These are phyloP conservation scores for Tetradesmus obliquus DNA, from an alignment of 139 green algal genomes.

Conservation along the genomic window DNA sequence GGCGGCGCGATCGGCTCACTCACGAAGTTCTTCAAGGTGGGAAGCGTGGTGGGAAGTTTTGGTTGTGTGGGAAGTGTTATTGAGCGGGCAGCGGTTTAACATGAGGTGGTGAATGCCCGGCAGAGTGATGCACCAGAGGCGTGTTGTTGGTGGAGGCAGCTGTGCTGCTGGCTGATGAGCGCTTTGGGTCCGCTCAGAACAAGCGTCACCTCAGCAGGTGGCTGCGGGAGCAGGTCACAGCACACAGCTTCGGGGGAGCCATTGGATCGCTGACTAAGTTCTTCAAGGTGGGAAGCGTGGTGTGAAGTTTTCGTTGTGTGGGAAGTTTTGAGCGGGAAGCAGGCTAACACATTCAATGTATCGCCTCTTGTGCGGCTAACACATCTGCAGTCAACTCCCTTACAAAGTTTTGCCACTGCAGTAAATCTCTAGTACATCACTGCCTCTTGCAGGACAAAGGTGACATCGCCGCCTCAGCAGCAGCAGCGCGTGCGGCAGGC, in stretches of 20 bases:
- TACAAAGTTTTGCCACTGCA: no score
- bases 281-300: constrained; percentile 72
- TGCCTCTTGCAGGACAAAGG: constrained; percentile 55
- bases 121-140: neutral
- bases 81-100: neutral
- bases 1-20: constrained; percentile 73
- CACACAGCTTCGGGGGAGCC: constrained; percentile 70
- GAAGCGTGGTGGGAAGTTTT: neutral
- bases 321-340: neutral
- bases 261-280: constrained; percentile 79
- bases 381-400: no score
- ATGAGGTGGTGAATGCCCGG: neutral
- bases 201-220: constrained; percentile 55
- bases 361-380: no score
- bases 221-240: constrained; percentile 71
- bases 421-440: no score
- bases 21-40: constrained; percentile 85
- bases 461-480: constrained; percentile 38
- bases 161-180: constrained; percentile 87
- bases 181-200: constrained; percentile 57
- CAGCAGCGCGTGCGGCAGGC: constrained; percentile 3
- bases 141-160: constrained; percentile 40
- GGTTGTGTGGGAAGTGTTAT: neutral
- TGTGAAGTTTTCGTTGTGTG: neutral
- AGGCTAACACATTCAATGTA: no score